A percentile compares a stretch with the other conserved stretches of the same genome.
Evolutionary conservation across 2,329 filamentous ascomycete species (phyloP).

Genomic region (Teratosphaeria epicoccoides): DNA sequence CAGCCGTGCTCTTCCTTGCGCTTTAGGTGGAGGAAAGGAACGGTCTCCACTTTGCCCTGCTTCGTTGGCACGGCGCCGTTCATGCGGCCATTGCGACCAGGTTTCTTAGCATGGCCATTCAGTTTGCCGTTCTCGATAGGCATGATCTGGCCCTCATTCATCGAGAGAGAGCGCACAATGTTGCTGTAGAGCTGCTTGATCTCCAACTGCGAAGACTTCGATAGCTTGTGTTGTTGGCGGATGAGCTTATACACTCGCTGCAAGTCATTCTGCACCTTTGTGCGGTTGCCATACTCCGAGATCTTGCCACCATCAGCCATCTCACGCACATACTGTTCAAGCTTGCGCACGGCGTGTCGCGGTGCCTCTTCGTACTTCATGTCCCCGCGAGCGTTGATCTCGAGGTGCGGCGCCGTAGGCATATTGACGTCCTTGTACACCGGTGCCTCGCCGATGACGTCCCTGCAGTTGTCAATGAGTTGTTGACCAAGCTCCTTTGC

Average conservation of each 20-base stretch:
- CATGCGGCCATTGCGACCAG: constrained; percentile 36
- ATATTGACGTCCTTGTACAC: constrained; percentile 93
- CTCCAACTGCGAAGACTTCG: constrained; percentile 89
- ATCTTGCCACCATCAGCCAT: constrained; percentile 99
- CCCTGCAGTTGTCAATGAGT: constrained; percentile 95
- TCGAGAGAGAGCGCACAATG: constrained; percentile 83
- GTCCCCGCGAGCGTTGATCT: constrained; percentile 84
- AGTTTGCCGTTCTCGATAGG: constrained; percentile 69
- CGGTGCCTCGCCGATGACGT: constrained; percentile 71
- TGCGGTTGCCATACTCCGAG: constrained; percentile 94
- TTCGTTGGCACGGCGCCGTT: constrained; percentile 44
- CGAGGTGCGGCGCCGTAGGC: constrained; percentile 84
- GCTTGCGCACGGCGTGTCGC: constrained; percentile 80
- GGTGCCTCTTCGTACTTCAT: constrained; percentile 84
- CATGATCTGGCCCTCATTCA: constrained; percentile 98
- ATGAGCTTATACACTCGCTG: constrained; percentile 96
- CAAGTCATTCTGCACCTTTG: constrained; percentile 94
- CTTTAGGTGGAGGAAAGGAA: constrained; percentile 95
- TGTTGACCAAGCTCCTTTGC: constrained; percentile 88
- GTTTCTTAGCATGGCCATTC: constrained; percentile 48
- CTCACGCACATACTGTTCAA: constrained; percentile 96
- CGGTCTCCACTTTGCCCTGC: constrained; percentile 84
- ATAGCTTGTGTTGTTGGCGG: constrained; percentile 94
- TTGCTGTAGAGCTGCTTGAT: constrained; percentile 94
- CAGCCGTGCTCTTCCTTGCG: constrained; percentile 87